Evolutionary conservation across 495 filamentous ascomycete species (phyloP).

Genomic region (Xylaria grammica): DNA sequence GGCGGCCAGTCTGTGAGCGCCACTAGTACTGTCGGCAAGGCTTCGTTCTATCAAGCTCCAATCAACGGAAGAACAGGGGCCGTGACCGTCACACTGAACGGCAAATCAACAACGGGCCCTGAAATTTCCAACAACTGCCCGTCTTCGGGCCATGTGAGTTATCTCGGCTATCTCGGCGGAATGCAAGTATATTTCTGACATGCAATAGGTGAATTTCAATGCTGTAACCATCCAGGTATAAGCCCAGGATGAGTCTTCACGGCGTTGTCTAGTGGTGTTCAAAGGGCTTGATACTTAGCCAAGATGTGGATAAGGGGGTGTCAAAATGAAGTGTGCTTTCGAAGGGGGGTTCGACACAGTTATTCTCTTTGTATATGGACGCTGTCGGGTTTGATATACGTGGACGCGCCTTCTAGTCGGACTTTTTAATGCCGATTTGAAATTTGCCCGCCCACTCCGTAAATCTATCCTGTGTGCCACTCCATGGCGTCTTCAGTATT

Average conservation of each 20-base stretch:
- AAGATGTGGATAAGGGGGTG: background rate
- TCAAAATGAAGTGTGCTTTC: background rate
- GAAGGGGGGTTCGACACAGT: background rate
- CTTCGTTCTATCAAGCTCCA: slow-evolving; percentile 61
- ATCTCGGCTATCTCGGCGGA: background rate
- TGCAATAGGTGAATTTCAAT: slow-evolving; percentile 48
- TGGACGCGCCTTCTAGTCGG: slow-evolving; percentile 21
- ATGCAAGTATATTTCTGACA: slow-evolving; percentile 22
- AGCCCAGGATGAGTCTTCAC: background rate
- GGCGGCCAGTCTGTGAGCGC: slow-evolving; percentile 46
- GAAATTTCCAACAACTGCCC: slow-evolving; percentile 53
- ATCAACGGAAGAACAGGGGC: slow-evolving; percentile 56
- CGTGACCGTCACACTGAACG: slow-evolving; percentile 56
- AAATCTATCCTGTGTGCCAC: slow-evolving; percentile 51
- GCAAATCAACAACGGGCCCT: slow-evolving; percentile 52
- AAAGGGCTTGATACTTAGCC: background rate
- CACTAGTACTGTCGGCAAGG: slow-evolving; percentile 33
- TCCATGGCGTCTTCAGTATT: slow-evolving; percentile 49
- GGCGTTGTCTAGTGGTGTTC: background rate
- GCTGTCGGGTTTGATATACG: background rate
- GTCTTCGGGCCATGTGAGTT: slow-evolving; percentile 54
- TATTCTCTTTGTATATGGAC: background rate
- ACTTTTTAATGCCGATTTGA: slow-evolving; percentile 53
- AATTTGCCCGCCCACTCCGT: slow-evolving; percentile 55
- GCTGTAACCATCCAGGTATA: slow-evolving; percentile 44